Evolutionary conservation across 768 basidiomycete species (phyloP).

Genomic region (Fomitopsis pulvina): DNA sequence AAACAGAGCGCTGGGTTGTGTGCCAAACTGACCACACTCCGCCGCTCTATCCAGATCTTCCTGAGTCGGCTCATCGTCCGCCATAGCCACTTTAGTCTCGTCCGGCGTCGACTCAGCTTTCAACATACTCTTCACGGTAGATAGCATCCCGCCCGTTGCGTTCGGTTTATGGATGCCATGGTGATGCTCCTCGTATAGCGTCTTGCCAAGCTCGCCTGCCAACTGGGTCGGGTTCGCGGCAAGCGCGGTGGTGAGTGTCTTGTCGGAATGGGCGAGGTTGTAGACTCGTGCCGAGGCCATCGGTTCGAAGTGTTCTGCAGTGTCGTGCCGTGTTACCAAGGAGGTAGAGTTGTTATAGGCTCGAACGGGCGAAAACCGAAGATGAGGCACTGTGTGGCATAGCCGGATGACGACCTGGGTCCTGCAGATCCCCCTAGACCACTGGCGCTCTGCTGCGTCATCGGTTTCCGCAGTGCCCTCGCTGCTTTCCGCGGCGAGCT

Average conservation of each 20-base stretch:
- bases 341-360: background rate
- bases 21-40: slow-evolving; percentile 46
- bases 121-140: slow-evolving; percentile 1
- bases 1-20: slow-evolving; percentile 51
- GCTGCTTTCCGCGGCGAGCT: too few species aligned
- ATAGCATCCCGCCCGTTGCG: slow-evolving; percentile 2
- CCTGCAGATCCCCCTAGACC: too few species aligned
- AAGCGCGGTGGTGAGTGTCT: slow-evolving; percentile 3
- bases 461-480: too few species aligned
- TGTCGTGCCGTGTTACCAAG: background rate
- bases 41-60: slow-evolving; percentile 41
- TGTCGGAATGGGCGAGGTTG: slow-evolving; percentile 5
- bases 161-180: slow-evolving; percentile 3
- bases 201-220: slow-evolving; percentile 5
- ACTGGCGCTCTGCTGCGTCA: too few species aligned
- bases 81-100: background rate
- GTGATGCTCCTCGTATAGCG: slow-evolving; percentile 5
- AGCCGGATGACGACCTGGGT: too few species aligned
- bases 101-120: slow-evolving; percentile 1
- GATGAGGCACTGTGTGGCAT: too few species aligned
- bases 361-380: background rate
- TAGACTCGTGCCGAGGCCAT: slow-evolving; percentile 4
- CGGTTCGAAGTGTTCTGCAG: too few species aligned
- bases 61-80: slow-evolving; percentile 23
- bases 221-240: background rate